Base-by-base conservation (phyloP, 1,284 basidiomycete species). In the Athelia sp. region DNA sequence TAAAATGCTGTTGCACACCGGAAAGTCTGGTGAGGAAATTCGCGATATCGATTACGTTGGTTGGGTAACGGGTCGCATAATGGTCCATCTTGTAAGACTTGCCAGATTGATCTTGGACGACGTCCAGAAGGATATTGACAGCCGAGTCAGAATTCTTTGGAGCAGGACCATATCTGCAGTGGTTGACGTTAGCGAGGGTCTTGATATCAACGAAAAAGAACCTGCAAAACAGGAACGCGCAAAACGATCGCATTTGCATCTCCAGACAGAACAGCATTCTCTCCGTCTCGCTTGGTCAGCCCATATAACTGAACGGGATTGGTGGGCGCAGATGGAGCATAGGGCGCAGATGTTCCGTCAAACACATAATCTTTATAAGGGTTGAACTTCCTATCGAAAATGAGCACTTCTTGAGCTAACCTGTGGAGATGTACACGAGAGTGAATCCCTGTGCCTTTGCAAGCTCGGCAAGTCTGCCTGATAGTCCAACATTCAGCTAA, bases 41-140 rank as follows among this genome's bases (percentile, higher is more conserved):
- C 1, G 84, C 86, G 50, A 93, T 84, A 59, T 91, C 87, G 29
- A 84, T 60, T 11, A 87, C 79, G 57, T 88, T 88, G 23, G 90
- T 92, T 1, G 90, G 90, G 66, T 84, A 90, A 18, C 90, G 76
- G 17, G 82, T 87, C 13, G 87, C 89, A 61, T 82, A 92, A 65
- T 93, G 87, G 60, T 93, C 90, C 90, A 93, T 93, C 61, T 80
- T 87, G 69, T 90, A 90, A 45, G 69, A 70, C 66, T 89, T 89
- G 4, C 84, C 85, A 8, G 84, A 85, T 58, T 84, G 86, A 59
- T 90, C 87, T 52, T 78, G 70, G 1, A 93, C 87, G 42, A 90
- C 70, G 61, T 93, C 89, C 21, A 92, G 62, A 11, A 93, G 74
- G 52, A 87, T 75, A 60, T 93, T 93, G 52, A 93, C 74, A 0